These are phyloP conservation scores for Huiozyma sinensis DNA, from an alignment of 805 yeast species.

Conservation along the genomic window DNA sequence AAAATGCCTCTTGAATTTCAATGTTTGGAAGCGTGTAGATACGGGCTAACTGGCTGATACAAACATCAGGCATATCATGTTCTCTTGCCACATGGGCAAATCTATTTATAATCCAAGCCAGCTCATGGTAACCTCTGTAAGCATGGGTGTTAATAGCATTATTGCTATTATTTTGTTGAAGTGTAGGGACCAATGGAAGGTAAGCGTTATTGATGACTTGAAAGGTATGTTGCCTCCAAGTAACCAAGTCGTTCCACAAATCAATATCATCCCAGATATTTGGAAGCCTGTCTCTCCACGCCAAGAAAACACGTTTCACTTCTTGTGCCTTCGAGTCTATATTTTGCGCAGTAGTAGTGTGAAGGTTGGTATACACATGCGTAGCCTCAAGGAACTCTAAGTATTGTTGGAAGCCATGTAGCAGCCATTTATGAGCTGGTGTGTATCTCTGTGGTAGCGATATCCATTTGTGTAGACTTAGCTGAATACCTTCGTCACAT, in stretches of 20 bases:
- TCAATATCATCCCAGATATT: constrained; percentile 96
- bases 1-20: constrained; percentile 95
- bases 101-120: constrained; percentile 96
- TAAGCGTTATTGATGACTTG: constrained; percentile 91
- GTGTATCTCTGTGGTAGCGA: constrained; percentile 66
- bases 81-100: constrained; percentile 98
- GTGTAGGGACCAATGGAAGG: constrained; percentile 79
- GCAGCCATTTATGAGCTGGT: constrained; percentile 76
- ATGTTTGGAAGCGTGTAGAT: constrained; percentile 93
- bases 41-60: constrained; percentile 83
- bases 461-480: constrained; percentile 87
- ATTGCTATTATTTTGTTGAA: constrained; percentile 59
- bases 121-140: constrained; percentile 95
- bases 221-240: constrained; percentile 98
- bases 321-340: constrained; percentile 90
- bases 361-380: constrained; percentile 79
- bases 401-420: constrained; percentile 94
- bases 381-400: constrained; percentile 97
- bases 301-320: constrained; percentile 84
- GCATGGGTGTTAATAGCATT: constrained; percentile 84
- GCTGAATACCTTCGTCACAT: constrained; percentile 94
- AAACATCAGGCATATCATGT: constrained; percentile 94
- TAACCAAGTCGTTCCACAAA: constrained; percentile 93
- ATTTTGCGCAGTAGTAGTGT: constrained; percentile 84
- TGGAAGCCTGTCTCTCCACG: constrained; percentile 96